Percentiles rank a stretch among this genome's conserved stretches.
phyloP scores from a whole-genome alignment of 2,329 filamentous ascomycete genomes.

The Alternaria novae-zelandiae region DNA sequence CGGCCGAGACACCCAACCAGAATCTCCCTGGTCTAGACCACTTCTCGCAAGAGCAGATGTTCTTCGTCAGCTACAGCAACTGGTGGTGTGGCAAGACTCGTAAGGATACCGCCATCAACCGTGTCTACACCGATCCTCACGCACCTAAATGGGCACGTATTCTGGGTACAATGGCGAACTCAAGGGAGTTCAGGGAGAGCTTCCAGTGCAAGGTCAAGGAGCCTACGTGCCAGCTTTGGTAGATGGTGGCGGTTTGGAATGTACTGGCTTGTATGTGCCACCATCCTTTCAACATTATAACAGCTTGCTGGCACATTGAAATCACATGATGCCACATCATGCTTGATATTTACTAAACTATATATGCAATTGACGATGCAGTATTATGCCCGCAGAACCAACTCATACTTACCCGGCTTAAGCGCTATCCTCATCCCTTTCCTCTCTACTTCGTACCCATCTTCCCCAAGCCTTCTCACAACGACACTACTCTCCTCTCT shows the following conservation, averaged over 20 bases:
- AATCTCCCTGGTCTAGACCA: slow-evolving; percentile 62
- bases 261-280: no score
- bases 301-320: neutral
- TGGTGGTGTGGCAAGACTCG: slow-evolving; percentile 72
- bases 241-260: slow-evolving; percentile 11
- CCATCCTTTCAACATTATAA: fast-evolving
- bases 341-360: neutral
- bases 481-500: neutral
- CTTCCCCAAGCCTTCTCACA: neutral
- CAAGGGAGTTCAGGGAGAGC: slow-evolving; percentile 69
- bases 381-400: neutral
- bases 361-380: neutral
- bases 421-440: neutral
- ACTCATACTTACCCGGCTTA: neutral
- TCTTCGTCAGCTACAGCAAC: slow-evolving; percentile 70
- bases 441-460: neutral
- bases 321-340: neutral
- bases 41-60: slow-evolving; percentile 72
- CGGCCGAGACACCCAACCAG: slow-evolving; percentile 56
- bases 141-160: slow-evolving; percentile 66
- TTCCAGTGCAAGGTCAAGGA: slow-evolving; percentile 71
- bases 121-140: slow-evolving; percentile 69
- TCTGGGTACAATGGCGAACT: slow-evolving; percentile 70
- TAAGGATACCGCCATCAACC: slow-evolving; percentile 62
- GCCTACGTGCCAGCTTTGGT: slow-evolving; percentile 75